Evolutionary conservation across 2,329 filamentous ascomycete genomes (phyloP).

Genomic region (Penicillium sp.): DNA sequence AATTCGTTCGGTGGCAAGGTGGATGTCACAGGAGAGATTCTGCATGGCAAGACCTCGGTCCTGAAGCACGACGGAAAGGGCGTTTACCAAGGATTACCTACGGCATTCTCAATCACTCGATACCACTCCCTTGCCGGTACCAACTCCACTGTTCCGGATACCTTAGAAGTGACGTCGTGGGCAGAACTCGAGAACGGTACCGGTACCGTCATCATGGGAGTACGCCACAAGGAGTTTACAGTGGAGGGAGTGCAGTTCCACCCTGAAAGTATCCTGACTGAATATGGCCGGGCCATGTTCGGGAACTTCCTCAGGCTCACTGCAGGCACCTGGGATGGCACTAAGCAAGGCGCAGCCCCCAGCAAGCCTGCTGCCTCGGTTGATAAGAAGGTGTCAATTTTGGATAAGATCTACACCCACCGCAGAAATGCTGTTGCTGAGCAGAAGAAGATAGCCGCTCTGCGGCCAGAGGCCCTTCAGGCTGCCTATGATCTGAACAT

Average conservation of each 20-base stretch:
- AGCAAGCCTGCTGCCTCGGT: slow-evolving; percentile 28
- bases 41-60: slow-evolving; percentile 95
- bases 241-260: slow-evolving; percentile 99
- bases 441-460: slow-evolving; percentile 83
- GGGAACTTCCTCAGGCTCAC: slow-evolving; percentile 87
- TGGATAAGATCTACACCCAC: slow-evolving; percentile 86
- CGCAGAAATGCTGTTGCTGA: slow-evolving; percentile 72
- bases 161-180: slow-evolving; percentile 88
- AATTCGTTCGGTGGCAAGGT: slow-evolving; percentile 90
- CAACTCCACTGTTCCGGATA: slow-evolving; percentile 78
- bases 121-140: slow-evolving; percentile 97
- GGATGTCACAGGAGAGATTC: slow-evolving; percentile 88
- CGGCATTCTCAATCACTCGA: slow-evolving; percentile 82
- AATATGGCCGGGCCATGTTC: slow-evolving; percentile 83
- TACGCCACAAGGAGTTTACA: slow-evolving; percentile 85
- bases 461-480: slow-evolving; percentile 78
- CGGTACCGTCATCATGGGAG: slow-evolving; percentile 89
- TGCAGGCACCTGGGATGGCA: slow-evolving; percentile 88
- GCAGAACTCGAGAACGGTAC: slow-evolving; percentile 69
- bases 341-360: slow-evolving; percentile 47
- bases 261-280: slow-evolving; percentile 93
- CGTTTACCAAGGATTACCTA: slow-evolving; percentile 79
- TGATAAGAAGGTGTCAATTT: slow-evolving; percentile 74
- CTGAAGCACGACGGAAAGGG: slow-evolving; percentile 87
- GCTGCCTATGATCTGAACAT: slow-evolving; percentile 81